Percentiles rank a stretch among this genome's conserved stretches.
Conservation (phyloP, 1,284 basidiomycete species). For the Ceratobasidium papillatum region DNA sequence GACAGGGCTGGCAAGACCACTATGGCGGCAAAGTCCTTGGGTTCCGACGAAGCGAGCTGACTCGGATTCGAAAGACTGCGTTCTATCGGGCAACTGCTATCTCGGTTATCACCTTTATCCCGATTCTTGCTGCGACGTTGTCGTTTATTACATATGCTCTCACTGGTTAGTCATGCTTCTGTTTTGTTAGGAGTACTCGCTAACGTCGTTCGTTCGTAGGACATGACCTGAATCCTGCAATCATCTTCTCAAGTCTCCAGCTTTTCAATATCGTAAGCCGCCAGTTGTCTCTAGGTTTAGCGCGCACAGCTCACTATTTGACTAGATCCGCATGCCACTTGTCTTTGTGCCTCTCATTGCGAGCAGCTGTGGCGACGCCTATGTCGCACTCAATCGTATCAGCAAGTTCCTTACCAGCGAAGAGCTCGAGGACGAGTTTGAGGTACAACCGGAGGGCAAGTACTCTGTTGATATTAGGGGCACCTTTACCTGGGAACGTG, state of each 20-base stretch:
- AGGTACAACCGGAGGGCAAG: constrained; percentile 54
- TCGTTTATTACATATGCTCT: constrained; percentile 53
- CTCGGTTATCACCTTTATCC: constrained; percentile 67
- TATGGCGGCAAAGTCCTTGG: constrained; percentile 64
- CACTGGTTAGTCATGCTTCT: neutral
- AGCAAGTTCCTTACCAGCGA: constrained; percentile 69
- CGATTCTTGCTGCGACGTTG: constrained; percentile 72
- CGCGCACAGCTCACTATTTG: neutral
- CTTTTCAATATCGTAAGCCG: constrained; percentile 70
- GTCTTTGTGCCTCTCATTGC: constrained; percentile 35
- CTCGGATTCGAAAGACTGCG: constrained; percentile 56
- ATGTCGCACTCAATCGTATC: constrained; percentile 70
- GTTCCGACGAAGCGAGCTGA: constrained; percentile 63
- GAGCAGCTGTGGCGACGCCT: constrained; percentile 59
- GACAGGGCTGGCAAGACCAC: constrained; percentile 58
- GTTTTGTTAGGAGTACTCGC: neutral
- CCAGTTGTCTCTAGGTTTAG: neutral
- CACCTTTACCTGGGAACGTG: constrained; percentile 74
- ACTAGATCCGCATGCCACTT: constrained; percentile 35
- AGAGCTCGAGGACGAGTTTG: constrained; percentile 65
- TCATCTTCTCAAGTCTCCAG: constrained; percentile 77
- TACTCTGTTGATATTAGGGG: constrained; percentile 67
- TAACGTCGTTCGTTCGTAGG: constrained; percentile 65
- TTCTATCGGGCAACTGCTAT: constrained; percentile 59
- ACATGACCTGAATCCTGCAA: constrained; percentile 70